Base-by-base conservation (phyloP, 768 basidiomycete genomes). In the Naganishia friedmannii region DNA sequence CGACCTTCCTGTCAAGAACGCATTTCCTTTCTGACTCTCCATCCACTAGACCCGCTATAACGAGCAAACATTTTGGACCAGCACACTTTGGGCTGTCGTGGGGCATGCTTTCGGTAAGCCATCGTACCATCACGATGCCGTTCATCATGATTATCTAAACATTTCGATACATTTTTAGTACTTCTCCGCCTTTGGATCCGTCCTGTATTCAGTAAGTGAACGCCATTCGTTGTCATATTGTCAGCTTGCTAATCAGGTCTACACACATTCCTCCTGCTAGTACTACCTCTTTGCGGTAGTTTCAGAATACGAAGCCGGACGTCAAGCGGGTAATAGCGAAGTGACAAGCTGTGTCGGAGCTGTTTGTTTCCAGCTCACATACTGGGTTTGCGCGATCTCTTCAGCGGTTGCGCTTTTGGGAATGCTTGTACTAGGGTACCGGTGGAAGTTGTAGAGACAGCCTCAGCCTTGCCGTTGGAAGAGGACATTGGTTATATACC, bases 1-100 rank as follows among this genome's bases (percentile, higher is more conserved):
- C 13, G 7, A 23, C 39, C 19, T n/a, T n/a, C n/a, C 8, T 28
- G 5, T 21, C 31, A n/a, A 9, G 51, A 21, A 45, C 12, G 51
- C 42, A 34, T 31, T 9, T 21, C 19, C 26, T 57, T 19, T 19
- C 28, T 45, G 6, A 34, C 48, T 12, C n/a, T 55, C 15, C 37
- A 32, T n/a, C 6, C 19, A 32, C n/a, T 28, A 67, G 68, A 17
- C 68, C 80, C 7, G 80, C 80, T 0, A 77, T 81, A 42, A 75
- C 79, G 26, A 77, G 77, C 26, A 63, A 54, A 34, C 67, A 69
- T 29, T 72, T 67, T 53, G 71, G 71, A 39, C 67, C 71, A 19
- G 72, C 77, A n/a, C 80, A 81, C 70, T 81, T 78, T 56, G 80
- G 80, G 58, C 65, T 81, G 15, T 77, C 80, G 8, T 81, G 80